phyloP scores from a whole-genome alignment of 2,329 filamentous ascomycete species.

The Fusarium protoensiforme region DNA sequence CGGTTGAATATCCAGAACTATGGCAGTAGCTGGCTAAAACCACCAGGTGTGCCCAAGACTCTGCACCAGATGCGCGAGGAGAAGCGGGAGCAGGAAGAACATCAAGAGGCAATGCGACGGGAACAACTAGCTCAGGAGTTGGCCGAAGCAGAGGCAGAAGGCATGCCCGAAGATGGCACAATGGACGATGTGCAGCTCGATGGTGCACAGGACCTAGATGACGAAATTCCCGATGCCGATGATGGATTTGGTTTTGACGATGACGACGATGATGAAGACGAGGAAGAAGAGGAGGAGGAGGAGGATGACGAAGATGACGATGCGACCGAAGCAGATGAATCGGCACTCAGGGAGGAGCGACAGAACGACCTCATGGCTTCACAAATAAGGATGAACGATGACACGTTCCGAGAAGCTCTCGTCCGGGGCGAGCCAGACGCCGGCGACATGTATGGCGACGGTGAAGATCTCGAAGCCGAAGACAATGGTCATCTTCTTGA shows the following conservation, averaged over 20 bases:
- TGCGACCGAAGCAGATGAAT: slow-evolving; percentile 53
- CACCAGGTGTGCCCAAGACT: slow-evolving; percentile 88
- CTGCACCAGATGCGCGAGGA: slow-evolving; percentile 92
- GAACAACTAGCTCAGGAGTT: slow-evolving; percentile 80
- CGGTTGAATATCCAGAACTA: slow-evolving; percentile 87
- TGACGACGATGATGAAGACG: slow-evolving; percentile 55
- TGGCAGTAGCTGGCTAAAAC: slow-evolving; percentile 89
- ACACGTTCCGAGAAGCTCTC: slow-evolving; percentile 70
- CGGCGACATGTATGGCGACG: slow-evolving; percentile 63
- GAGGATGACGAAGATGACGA: slow-evolving; percentile 55
- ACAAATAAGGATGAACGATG: slow-evolving; percentile 67
- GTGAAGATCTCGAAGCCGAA: slow-evolving; percentile 66
- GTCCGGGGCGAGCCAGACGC: slow-evolving; percentile 61
- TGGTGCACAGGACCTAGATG: slow-evolving; percentile 72
- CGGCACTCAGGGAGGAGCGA: slow-evolving; percentile 55
- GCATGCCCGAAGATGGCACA: slow-evolving; percentile 56
- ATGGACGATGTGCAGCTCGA: slow-evolving; percentile 69
- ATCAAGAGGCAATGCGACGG: slow-evolving; percentile 77
- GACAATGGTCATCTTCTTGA: slow-evolving; percentile 69
- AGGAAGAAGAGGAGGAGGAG: slow-evolving; percentile 57
- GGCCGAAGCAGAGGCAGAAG: slow-evolving; percentile 69
- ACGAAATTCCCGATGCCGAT: slow-evolving; percentile 77
- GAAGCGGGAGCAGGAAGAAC: slow-evolving; percentile 87
- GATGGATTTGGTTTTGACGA: slow-evolving; percentile 63
- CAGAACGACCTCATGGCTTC: slow-evolving; percentile 62